A percentile compares a stretch with the other conserved stretches of the same genome.
These are phyloP conservation scores for Coelastrella sp. DNA, from an alignment of 139 green algal genomes.

Conservation along the genomic window DNA sequence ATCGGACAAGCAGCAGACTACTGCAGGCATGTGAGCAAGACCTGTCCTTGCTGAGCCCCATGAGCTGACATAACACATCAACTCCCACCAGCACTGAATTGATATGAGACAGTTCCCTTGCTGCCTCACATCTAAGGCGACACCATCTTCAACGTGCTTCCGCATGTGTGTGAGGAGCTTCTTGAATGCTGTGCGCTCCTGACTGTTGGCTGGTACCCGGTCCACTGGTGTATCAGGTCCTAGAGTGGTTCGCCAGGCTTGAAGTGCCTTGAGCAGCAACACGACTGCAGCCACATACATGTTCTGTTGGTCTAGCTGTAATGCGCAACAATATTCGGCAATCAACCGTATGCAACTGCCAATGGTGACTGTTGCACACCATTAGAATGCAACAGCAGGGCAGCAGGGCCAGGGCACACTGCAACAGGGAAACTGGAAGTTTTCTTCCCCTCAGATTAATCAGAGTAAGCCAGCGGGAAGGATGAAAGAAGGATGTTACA, in stretches of 20 bases:
- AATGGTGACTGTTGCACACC: no score
- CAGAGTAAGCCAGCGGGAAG: no score
- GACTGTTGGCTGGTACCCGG: conserved; percentile 62
- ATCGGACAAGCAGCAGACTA: no score
- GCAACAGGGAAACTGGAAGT: no score
- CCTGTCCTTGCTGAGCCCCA: background rate
- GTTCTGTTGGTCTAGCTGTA: background rate
- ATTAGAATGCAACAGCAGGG: no score
- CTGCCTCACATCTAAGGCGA: conserved; percentile 66
- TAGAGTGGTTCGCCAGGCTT: conserved; percentile 59
- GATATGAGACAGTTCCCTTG: background rate
- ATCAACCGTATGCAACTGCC: no score
- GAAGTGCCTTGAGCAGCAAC: conserved; percentile 77
- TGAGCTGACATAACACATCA: background rate
- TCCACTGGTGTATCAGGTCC: conserved; percentile 53
- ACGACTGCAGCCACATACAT: conserved; percentile 58
- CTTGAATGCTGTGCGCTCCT: conserved; percentile 83
- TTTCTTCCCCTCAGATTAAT: no score
- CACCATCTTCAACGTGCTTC: conserved; percentile 56
- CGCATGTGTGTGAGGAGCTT: conserved; percentile 70
- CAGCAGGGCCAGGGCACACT: no score
- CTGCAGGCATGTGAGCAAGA: no score
- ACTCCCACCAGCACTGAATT: background rate
- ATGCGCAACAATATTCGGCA: background rate
- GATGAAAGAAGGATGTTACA: no score